Evolutionary conservation across 2,329 filamentous ascomycete genomes (phyloP), one percentile per base, ranked within the genome.

Genomic region (Cytospora paraplurivora): DNA sequence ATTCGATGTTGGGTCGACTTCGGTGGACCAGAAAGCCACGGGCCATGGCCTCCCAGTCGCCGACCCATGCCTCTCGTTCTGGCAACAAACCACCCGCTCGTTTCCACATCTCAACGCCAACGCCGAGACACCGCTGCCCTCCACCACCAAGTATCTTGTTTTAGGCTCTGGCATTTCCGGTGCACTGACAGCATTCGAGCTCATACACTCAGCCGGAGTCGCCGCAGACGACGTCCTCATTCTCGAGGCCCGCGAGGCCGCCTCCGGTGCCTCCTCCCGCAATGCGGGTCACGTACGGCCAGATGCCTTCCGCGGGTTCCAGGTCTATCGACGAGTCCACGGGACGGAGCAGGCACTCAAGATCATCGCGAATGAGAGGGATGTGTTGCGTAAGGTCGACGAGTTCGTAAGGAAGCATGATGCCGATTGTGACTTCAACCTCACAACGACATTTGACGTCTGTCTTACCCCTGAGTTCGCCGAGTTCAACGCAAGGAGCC

Each of bases 261-360:
- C 76, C 1, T 76, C 75, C 13, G 78, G 78, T n/a, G 77, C 78
- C 1, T 78, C 74, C 56, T 76, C 75, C 12, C 71, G 78, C 37
- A 80, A 80, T 66, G 78, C 78, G n/a, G 78, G 78, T 7, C 78
- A 81, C 59, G 73, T 79, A 17, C 70, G 77, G 33, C 77, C 77
- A 63, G 73, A 82, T 67, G 79, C 80, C 0, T 82, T 82, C 66
- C 75, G 80, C 11, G 80, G 80, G 0, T 82, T 81, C 67, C 73
- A 72, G 44, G 76, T 76, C 13, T 81, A 81, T 67, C 64, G 73
- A 15, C 70, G 73, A 15, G 68, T 79, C 12, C 78, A 80, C 62
- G 80, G 79, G 5, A 63, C 68, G 0, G 75, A 77, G 32, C 77
- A 81, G 68, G 79, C 79, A 2, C 71, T 78, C 27, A 79, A 80